Conservation (phyloP, 495 filamentous ascomycete genomes). For the Schizothecium vesticola region DNA sequence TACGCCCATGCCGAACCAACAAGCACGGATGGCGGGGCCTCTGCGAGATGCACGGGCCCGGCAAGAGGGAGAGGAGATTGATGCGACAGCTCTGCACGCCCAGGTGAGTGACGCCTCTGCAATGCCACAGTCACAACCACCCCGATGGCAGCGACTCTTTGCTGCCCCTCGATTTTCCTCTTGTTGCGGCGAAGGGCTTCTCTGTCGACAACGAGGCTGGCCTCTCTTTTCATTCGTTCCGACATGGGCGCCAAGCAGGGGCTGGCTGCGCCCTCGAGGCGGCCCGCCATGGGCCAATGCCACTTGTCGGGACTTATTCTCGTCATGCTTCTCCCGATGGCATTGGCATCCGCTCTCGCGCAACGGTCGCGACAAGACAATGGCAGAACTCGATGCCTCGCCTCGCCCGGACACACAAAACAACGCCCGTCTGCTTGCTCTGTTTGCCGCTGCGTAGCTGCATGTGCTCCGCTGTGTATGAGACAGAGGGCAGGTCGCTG, state of each 20-base stretch:
- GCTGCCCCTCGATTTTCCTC: not conserved
- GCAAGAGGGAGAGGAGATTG: not conserved
- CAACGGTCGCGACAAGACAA: not conserved
- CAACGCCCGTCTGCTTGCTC: not conserved
- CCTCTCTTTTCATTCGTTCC: slow-evolving; percentile 10
- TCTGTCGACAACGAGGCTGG: slow-evolving; percentile 12
- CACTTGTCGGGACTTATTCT: slow-evolving; percentile 3
- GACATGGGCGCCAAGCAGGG: slow-evolving; percentile 12
- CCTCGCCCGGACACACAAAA: not conserved
- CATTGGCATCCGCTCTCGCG: not conserved
- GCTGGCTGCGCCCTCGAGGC: slow-evolving; percentile 15
- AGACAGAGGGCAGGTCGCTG: not conserved
- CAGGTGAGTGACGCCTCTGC: slow-evolving; percentile 25
- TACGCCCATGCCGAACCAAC: slow-evolving; percentile 12
- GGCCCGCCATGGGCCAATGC: slow-evolving; percentile 4
- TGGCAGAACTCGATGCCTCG: not conserved
- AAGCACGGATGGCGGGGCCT: slow-evolving; percentile 4
- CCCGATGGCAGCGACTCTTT: not conserved
- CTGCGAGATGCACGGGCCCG: slow-evolving; percentile 2
- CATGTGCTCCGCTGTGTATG: not conserved
- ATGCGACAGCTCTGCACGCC: slow-evolving; percentile 1
- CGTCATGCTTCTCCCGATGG: not conserved
- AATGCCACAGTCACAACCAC: slow-evolving; percentile 23
- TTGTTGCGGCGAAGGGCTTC: not conserved
- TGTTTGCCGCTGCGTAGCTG: not conserved